Percentiles rank a stretch among this genome's conserved stretches.
These are phyloP conservation scores for Xanthoconium purpureum DNA, from an alignment of 768 basidiomycete species.

Conservation along the genomic window DNA sequence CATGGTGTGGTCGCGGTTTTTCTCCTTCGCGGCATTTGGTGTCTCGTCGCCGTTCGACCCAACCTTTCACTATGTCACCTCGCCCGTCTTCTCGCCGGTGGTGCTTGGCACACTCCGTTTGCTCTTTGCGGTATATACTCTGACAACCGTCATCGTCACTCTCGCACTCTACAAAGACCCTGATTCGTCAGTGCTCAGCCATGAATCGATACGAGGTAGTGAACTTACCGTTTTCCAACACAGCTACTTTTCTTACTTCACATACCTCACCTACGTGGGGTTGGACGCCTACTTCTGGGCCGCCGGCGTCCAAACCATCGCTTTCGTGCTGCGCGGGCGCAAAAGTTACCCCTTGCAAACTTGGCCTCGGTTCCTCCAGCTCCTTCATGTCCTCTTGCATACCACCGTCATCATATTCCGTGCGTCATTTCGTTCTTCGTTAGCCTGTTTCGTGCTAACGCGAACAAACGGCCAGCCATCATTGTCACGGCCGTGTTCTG, in stretches of 20 bases:
- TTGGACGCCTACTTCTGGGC: constrained; percentile 62
- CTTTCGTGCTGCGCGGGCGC: constrained; percentile 36
- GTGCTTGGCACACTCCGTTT: constrained; percentile 46
- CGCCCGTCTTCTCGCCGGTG: constrained; percentile 41
- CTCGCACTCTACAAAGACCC: constrained; percentile 17
- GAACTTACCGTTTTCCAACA: not conserved
- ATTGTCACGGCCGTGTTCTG: constrained; percentile 65
- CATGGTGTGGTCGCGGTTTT: not conserved
- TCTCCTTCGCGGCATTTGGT: constrained; percentile 30
- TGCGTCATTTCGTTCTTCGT: constrained; percentile 33
- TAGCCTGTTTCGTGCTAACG: not conserved
- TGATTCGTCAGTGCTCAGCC: constrained; percentile 33
- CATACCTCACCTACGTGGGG: constrained; percentile 59
- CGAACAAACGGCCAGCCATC: constrained; percentile 42
- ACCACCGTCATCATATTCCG: constrained; percentile 54
- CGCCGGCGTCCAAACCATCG: constrained; percentile 49
- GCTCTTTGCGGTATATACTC: constrained; percentile 49
- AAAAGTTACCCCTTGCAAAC: constrained; percentile 53
- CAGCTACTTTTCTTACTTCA: constrained; percentile 67
- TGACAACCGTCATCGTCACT: constrained; percentile 39
- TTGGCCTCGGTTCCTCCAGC: constrained; percentile 56
- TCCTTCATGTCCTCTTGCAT: constrained; percentile 53
- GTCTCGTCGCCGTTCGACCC: constrained; percentile 41
- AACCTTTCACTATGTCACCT: constrained; percentile 38
- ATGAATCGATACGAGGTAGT: not conserved